Evolutionary conservation across 2,329 filamentous ascomycete species (phyloP).

Genomic region (Huntiella moniliformis): DNA sequence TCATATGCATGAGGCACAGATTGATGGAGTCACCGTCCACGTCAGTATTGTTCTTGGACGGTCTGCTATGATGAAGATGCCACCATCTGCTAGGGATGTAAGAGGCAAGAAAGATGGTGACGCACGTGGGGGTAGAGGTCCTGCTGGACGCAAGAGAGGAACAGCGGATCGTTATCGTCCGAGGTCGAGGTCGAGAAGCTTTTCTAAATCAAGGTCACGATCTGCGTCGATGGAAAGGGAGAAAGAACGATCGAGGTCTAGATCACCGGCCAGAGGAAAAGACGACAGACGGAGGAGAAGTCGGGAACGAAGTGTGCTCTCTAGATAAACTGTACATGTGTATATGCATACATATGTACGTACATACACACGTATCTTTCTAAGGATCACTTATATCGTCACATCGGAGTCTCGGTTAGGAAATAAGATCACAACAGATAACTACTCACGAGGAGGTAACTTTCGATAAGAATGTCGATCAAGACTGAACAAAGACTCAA

Average conservation of each 20-base stretch:
- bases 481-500: no score
- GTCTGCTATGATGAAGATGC: slow-evolving; percentile 25
- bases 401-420: no score
- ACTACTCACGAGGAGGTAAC: no score
- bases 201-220: no score
- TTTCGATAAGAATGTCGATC: no score
- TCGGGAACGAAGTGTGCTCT: not conserved
- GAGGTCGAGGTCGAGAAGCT: no score
- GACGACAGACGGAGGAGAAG: no score
- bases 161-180: not conserved
- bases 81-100: slow-evolving; percentile 37
- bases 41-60: slow-evolving; percentile 54
- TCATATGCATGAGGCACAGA: slow-evolving; percentile 94
- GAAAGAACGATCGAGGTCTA: no score
- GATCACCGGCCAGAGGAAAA: no score
- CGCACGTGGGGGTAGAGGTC: slow-evolving; percentile 15
- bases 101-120: slow-evolving; percentile 10
- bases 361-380: not conserved
- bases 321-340: not conserved
- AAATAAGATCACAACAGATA: no score
- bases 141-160: not conserved
- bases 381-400: no score
- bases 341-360: not conserved
- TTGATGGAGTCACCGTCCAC: slow-evolving; percentile 65
- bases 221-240: no score